phyloP scores from a whole-genome alignment of 2,329 filamentous ascomycete species.

The Penicillium nordicum region DNA sequence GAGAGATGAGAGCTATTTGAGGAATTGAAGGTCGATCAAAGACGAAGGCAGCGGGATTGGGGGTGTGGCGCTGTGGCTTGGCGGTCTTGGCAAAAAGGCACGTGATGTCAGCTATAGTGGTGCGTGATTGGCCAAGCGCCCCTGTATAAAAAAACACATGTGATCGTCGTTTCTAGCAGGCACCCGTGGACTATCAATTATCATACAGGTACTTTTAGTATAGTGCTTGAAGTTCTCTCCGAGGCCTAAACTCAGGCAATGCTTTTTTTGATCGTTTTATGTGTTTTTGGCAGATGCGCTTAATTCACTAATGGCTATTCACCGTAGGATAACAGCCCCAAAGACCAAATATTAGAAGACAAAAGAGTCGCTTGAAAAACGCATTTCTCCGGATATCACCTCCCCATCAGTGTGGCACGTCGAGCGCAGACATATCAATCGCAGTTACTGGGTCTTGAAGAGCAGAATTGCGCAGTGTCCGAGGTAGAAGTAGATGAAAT shows the following conservation, averaged over 20 bases:
- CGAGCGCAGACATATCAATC: background rate
- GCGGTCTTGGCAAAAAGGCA: constrained; percentile 24
- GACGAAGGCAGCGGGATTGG: constrained; percentile 30
- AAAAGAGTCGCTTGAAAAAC: constrained; percentile 13
- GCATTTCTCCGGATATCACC: constrained; percentile 1
- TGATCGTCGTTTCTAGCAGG: background rate
- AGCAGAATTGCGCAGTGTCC: constrained; percentile 96
- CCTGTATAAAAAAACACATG: constrained; percentile 4
- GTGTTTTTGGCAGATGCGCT: background rate
- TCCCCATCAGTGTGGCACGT: background rate
- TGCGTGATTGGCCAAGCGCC: constrained; percentile 14
- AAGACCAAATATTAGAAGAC: constrained; percentile 1
- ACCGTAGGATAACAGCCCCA: background rate
- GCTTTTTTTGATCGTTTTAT: background rate
- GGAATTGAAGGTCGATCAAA: constrained; percentile 8
- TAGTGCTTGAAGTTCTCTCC: background rate
- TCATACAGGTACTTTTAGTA: background rate
- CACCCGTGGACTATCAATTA: background rate
- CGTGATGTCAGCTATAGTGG: constrained; percentile 13
- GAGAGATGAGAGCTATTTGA: constrained; percentile 1
- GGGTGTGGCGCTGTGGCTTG: constrained; percentile 37
- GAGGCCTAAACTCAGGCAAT: background rate
- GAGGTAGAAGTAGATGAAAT: constrained; percentile 99
- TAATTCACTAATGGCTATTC: constrained; percentile 4
- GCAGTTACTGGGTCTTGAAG: constrained; percentile 90